These are phyloP conservation scores for Pseudopyricularia javanii DNA, from an alignment of 2,329 filamentous ascomycete genomes.

Conservation along the genomic window DNA sequence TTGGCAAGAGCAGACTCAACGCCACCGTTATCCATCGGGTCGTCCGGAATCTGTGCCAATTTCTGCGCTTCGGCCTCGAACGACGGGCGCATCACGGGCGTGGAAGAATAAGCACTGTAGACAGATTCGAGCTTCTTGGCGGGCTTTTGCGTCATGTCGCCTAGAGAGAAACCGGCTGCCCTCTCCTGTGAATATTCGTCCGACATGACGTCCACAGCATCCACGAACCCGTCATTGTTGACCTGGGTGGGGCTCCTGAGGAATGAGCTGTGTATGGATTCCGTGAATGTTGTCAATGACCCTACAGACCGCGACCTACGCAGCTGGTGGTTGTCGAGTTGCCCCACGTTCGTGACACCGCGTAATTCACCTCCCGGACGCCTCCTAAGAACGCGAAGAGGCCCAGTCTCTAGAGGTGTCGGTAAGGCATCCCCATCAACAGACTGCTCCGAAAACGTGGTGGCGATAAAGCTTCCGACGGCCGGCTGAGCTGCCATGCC, in stretches of 20 bases:
- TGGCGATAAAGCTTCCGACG: slow-evolving; percentile 49
- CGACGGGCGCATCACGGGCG: slow-evolving; percentile 54
- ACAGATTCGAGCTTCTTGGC: slow-evolving; percentile 36
- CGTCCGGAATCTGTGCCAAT: slow-evolving; percentile 78
- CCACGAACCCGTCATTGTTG: slow-evolving; percentile 26
- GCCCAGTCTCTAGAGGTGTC: slow-evolving; percentile 32
- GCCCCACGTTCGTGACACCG: slow-evolving; percentile 52
- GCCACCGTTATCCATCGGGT: slow-evolving; percentile 65
- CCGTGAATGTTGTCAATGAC: slow-evolving; percentile 47
- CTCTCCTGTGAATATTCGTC: slow-evolving; percentile 28
- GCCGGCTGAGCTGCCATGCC: slow-evolving; percentile 36
- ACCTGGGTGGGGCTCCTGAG: slow-evolving; percentile 27
- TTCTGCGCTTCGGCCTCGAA: slow-evolving; percentile 84
- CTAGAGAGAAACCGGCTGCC: slow-evolving; percentile 41
- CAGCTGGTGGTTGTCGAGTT: slow-evolving; percentile 37
- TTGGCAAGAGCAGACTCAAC: slow-evolving; percentile 89
- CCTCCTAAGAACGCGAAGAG: slow-evolving; percentile 54
- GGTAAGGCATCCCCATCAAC: slow-evolving; percentile 30
- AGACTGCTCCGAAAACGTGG: slow-evolving; percentile 39
- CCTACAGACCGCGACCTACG: slow-evolving; percentile 45
- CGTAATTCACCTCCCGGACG: slow-evolving; percentile 65
- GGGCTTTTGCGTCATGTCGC: slow-evolving; percentile 40
- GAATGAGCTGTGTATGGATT: slow-evolving; percentile 47
- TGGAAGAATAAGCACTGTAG: slow-evolving; percentile 50
- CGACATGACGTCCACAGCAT: slow-evolving; percentile 31